Evolutionary conservation across 2,329 filamentous ascomycete species (phyloP).

Genomic region (Hypocrella siamensis): DNA sequence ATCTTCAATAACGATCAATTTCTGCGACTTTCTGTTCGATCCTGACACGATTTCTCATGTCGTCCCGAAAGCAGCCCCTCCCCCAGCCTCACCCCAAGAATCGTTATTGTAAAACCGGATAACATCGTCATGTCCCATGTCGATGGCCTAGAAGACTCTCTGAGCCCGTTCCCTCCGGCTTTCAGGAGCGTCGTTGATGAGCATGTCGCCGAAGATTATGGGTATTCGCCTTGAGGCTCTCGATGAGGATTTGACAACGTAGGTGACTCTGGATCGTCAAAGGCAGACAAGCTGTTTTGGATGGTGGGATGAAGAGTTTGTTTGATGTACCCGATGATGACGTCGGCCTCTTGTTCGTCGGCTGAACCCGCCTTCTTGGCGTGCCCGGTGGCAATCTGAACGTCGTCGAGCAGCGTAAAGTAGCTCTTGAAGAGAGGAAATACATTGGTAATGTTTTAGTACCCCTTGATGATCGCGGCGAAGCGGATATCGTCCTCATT

Average conservation of each 20-base stretch:
- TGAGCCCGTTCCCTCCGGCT: too few species aligned
- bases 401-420: not conserved
- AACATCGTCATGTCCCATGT: too few species aligned
- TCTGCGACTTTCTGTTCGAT: too few species aligned
- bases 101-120: too few species aligned
- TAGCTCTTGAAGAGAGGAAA: not conserved
- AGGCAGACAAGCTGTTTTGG: slow-evolving; percentile 1
- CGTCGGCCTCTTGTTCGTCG: not conserved
- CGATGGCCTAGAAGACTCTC: too few species aligned
- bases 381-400: not conserved
- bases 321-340: not conserved
- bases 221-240: too few species aligned
- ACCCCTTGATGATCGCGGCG: not conserved
- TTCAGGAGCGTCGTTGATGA: too few species aligned
- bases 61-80: too few species aligned
- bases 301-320: not conserved
- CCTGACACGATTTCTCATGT: too few species aligned
- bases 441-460: not conserved
- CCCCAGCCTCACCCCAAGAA: too few species aligned
- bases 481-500: not conserved
- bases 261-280: not conserved
- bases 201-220: too few species aligned
- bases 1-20: too few species aligned
- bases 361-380: not conserved
- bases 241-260: not conserved